phyloP scores from a whole-genome alignment of 2,329 filamentous ascomycete species.

The Eutypella sp. region DNA sequence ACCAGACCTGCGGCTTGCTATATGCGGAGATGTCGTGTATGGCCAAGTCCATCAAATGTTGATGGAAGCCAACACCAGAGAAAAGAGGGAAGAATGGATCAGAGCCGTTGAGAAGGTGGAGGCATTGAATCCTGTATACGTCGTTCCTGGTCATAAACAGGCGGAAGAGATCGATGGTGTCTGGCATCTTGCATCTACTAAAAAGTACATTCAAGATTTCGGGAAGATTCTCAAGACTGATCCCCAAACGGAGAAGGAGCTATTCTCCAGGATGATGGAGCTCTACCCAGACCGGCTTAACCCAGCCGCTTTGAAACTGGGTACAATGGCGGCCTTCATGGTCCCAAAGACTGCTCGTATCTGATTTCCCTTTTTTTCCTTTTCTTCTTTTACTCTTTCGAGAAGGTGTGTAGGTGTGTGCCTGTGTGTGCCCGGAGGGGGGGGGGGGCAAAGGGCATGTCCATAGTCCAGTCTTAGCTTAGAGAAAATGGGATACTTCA shows the following conservation, averaged over 20 bases:
- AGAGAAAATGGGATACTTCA: too few species aligned
- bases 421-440: too few species aligned
- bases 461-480: too few species aligned
- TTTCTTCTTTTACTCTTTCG: too few species aligned
- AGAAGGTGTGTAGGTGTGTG: too few species aligned
- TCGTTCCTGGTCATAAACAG: constrained; percentile 28
- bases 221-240: not conserved
- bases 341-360: too few species aligned
- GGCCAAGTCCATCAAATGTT: constrained; percentile 31
- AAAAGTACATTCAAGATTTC: constrained; percentile 21
- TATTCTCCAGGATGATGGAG: constrained; percentile 8
- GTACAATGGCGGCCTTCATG: constrained; percentile 6
- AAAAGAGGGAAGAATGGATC: constrained; percentile 29
- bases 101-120: constrained; percentile 26
- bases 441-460: too few species aligned
- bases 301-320: constrained; percentile 4
- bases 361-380: too few species aligned
- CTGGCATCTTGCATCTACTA: constrained; percentile 21
- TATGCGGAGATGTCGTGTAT: constrained; percentile 35
- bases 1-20: constrained; percentile 28
- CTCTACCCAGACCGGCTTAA: constrained; percentile 12
- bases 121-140: constrained; percentile 24
- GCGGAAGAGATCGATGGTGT: constrained; percentile 21
- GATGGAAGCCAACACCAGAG: constrained; percentile 27
- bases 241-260: constrained; percentile 8